phyloP scores from a whole-genome alignment of 495 filamentous ascomycete genomes.

The Aspergillus ellipticus region DNA sequence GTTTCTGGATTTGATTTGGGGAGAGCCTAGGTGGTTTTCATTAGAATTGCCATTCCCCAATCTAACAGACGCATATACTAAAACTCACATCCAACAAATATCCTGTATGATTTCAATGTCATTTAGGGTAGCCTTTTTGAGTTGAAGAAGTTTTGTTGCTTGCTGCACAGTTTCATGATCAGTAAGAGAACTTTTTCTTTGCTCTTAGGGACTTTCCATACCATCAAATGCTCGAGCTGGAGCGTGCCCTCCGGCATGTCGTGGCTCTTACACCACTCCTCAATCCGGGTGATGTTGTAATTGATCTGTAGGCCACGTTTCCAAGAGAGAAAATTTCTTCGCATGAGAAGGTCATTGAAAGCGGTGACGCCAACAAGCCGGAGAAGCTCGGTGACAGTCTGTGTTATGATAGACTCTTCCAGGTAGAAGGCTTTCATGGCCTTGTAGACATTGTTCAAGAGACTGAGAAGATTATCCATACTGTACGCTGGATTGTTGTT shows the following conservation, averaged over 20 bases:
- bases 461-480: constrained; percentile 97
- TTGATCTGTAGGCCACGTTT: constrained; percentile 99
- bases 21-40: constrained; percentile 62
- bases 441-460: constrained; percentile 95
- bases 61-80: not conserved
- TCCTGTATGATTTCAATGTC: constrained; percentile 99
- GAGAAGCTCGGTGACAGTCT: constrained; percentile 91
- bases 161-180: constrained; percentile 56
- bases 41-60: constrained; percentile 3
- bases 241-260: constrained; percentile 99
- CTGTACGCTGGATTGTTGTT: constrained; percentile 89
- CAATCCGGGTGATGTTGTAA: constrained; percentile 99
- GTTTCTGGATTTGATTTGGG: constrained; percentile 97
- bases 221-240: constrained; percentile 98
- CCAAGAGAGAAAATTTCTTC: constrained; percentile 98
- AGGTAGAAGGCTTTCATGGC: constrained; percentile 98
- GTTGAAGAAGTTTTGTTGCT: constrained; percentile 96
- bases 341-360: constrained; percentile 98
- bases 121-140: constrained; percentile 98
- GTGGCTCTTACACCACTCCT: constrained; percentile 99
- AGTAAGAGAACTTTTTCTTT: too few species aligned
- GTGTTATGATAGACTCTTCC: constrained; percentile 91
- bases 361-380: constrained; percentile 94
- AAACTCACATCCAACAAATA: constrained; percentile 96
- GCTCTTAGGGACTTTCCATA: constrained; percentile 29